Conservation (phyloP, 208 protist genomes). For the Leishmania major region DNA sequence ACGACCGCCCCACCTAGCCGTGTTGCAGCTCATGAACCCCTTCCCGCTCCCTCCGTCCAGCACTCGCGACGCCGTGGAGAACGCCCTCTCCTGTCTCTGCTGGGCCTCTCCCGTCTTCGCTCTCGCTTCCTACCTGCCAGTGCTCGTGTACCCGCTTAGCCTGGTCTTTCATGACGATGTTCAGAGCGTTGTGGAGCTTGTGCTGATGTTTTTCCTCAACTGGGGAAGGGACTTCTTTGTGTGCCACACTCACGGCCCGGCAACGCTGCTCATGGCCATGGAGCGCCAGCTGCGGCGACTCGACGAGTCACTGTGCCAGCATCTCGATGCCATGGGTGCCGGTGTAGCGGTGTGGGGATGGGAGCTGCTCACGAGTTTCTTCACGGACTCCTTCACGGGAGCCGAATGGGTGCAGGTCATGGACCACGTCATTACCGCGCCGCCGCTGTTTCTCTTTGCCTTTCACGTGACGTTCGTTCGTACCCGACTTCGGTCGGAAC, state of each 20-base stretch:
- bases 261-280: constrained; percentile 54
- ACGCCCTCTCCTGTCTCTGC: constrained; percentile 65
- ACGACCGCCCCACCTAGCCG: constrained; percentile 52
- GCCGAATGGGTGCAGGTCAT: constrained; percentile 91
- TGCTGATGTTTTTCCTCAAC: constrained; percentile 77
- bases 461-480: constrained; percentile 61
- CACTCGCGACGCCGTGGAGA: constrained; percentile 49
- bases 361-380: constrained; percentile 62
- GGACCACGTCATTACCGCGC: constrained; percentile 79
- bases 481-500: constrained; percentile 32
- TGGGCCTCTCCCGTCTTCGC: constrained; percentile 73
- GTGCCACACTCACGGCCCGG: constrained; percentile 75
- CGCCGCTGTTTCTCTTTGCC: constrained; percentile 82
- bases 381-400: constrained; percentile 68
- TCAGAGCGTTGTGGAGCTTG: constrained; percentile 71
- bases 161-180: constrained; percentile 66
- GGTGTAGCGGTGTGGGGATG: constrained; percentile 73
- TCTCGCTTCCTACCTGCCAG: constrained; percentile 73
- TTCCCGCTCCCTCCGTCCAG: constrained; percentile 52
- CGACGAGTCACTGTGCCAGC: constrained; percentile 47
- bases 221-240: constrained; percentile 83
- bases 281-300: constrained; percentile 45
- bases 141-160: constrained; percentile 75
- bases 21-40: constrained; percentile 55
- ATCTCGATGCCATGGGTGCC: constrained; percentile 62